Conservation (phyloP, 1,284 basidiomycete genomes). For the Tilletia walkeri region DNA sequence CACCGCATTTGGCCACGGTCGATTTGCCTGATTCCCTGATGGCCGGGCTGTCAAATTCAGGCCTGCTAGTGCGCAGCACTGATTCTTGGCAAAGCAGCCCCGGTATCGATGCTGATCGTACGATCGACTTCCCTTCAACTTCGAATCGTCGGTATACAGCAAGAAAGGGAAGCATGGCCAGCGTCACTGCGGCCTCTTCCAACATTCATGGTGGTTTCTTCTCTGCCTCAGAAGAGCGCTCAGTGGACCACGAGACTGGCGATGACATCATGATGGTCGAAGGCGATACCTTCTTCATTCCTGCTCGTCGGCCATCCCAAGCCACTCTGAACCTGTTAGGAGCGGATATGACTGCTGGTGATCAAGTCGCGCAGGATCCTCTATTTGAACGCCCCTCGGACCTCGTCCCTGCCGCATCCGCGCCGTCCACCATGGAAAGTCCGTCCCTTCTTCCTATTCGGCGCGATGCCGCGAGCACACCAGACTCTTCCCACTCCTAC, state of each 20-base stretch:
- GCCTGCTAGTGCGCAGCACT: too few relatives aligned
- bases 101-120: too few relatives aligned
- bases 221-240: neutral
- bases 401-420: neutral
- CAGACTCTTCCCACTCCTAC: neutral
- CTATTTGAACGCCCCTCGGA: neutral
- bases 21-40: neutral
- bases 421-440: neutral
- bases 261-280: slow-evolving; percentile 2
- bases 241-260: neutral
- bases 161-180: neutral
- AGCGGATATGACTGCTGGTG: too few relatives aligned
- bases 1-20: neutral
- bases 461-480: neutral
- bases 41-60: too few relatives aligned
- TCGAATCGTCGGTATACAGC: neutral
- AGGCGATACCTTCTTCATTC: neutral
- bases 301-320: neutral
- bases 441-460: neutral
- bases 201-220: neutral
- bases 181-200: neutral
- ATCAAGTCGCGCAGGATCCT: neutral
- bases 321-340: neutral
- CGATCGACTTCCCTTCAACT: too few relatives aligned
- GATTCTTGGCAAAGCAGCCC: too few relatives aligned